Conservation (phyloP, 2,329 filamentous ascomycete species). For the Trichoderma asperellum region DNA sequence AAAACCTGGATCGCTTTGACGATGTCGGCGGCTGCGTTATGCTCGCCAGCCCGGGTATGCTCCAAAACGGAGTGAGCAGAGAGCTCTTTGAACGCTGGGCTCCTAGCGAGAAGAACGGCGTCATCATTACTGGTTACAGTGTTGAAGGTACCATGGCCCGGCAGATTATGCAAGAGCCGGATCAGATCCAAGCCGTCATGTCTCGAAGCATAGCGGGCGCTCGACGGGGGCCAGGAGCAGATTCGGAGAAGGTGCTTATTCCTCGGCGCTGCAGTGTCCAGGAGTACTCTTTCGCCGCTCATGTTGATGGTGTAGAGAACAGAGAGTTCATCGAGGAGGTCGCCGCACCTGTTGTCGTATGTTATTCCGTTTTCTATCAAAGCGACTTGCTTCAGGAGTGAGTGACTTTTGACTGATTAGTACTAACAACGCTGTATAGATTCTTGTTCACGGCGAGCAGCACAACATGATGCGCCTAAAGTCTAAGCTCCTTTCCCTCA, state of each 20-base stretch:
- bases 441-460: conserved; percentile 94
- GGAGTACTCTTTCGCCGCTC: conserved; percentile 93
- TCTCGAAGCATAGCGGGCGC: conserved; percentile 69
- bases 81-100: conserved; percentile 95
- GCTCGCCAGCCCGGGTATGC: conserved; percentile 96
- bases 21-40: conserved; percentile 96
- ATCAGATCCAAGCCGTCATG: conserved; percentile 94
- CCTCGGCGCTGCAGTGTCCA: conserved; percentile 90
- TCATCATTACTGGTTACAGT: conserved; percentile 97
- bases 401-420: background rate
- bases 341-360: conserved; percentile 85
- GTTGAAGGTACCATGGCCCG: conserved; percentile 99
- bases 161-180: conserved; percentile 90
- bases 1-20: conserved; percentile 92
- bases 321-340: conserved; percentile 96
- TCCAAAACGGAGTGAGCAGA: conserved; percentile 93
- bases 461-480: conserved; percentile 98
- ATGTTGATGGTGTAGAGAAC: conserved; percentile 95
- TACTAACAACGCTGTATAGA: conserved; percentile 53
- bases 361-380: conserved; percentile 44
- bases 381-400: background rate
- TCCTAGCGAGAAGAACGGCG: conserved; percentile 94
- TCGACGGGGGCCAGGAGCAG: conserved; percentile 64
- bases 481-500: conserved; percentile 91
- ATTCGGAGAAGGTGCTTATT: conserved; percentile 88